phyloP scores from a whole-genome alignment of 2,329 filamentous ascomycete species.

The Colletotrichum gloeosporioides region DNA sequence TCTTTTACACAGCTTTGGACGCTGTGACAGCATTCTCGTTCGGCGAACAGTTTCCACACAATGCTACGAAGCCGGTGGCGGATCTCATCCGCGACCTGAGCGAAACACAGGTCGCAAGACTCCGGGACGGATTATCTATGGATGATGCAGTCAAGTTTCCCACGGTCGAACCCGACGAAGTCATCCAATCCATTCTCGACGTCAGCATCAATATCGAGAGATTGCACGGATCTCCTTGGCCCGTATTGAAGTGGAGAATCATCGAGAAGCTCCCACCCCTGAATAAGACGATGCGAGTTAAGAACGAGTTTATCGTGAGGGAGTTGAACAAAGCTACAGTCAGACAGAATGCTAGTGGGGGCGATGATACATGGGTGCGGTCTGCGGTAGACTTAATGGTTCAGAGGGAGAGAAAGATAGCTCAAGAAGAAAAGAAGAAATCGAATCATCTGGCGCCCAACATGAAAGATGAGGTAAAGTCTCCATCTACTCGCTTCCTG shows the following conservation, averaged over 20 bases:
- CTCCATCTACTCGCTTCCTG: background rate
- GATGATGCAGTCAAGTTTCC: background rate
- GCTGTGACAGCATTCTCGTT: slow-evolving; percentile 34
- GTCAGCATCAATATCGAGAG: background rate
- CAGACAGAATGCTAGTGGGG: background rate
- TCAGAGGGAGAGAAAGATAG: slow-evolving; percentile 9
- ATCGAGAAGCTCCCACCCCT: background rate
- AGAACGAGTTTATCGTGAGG: background rate
- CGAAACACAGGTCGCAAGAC: background rate
- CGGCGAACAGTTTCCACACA: slow-evolving; percentile 20
- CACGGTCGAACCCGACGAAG: background rate
- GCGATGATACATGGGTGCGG: background rate
- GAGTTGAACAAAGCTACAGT: background rate
- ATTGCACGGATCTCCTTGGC: background rate
- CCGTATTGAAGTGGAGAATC: background rate
- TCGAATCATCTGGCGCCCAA: background rate
- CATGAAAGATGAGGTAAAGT: slow-evolving; percentile 11
- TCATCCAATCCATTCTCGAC: background rate
- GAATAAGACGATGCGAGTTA: background rate
- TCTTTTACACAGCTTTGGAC: slow-evolving; percentile 35
- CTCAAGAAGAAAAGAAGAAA: background rate
- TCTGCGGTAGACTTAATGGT: slow-evolving; percentile 19
- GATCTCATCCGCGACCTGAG: background rate
- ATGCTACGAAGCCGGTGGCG: background rate
- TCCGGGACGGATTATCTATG: background rate